A percentile compares a stretch with the other conserved stretches of the same genome.
Conservation (phyloP, 2,329 filamentous ascomycete genomes). For the Alternaria triticimaculans region DNA sequence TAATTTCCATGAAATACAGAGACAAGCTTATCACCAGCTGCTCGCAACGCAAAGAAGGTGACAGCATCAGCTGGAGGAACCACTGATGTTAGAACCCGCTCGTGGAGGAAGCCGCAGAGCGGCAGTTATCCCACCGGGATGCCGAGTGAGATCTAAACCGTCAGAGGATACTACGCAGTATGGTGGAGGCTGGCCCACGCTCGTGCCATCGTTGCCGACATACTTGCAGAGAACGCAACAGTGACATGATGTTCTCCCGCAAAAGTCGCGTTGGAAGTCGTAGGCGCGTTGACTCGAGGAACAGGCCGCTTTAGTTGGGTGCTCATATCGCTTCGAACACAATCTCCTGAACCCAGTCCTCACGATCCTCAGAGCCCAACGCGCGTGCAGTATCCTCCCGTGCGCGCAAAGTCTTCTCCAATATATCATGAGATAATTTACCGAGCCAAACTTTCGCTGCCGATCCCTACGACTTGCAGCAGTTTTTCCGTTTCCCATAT, state of each 20-base stretch:
- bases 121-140: fast-evolving
- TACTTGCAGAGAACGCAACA: neutral
- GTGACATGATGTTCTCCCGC: neutral
- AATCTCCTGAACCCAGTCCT: neutral
- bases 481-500: neutral
- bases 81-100: neutral
- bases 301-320: neutral
- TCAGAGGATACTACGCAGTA: neutral
- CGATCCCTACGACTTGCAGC: neutral
- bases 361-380: neutral
- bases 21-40: neutral
- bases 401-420: neutral
- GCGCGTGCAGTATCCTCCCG: neutral
- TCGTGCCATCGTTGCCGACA: neutral
- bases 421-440: neutral
- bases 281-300: neutral
- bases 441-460: neutral
- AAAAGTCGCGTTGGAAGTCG: neutral
- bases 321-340: neutral
- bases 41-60: neutral
- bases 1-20: neutral
- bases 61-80: neutral
- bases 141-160: neutral
- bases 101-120: neutral
- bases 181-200: neutral